These are phyloP conservation scores for Geoglossum cookeanum DNA, from an alignment of 2,329 filamentous ascomycete species.

Conservation along the genomic window DNA sequence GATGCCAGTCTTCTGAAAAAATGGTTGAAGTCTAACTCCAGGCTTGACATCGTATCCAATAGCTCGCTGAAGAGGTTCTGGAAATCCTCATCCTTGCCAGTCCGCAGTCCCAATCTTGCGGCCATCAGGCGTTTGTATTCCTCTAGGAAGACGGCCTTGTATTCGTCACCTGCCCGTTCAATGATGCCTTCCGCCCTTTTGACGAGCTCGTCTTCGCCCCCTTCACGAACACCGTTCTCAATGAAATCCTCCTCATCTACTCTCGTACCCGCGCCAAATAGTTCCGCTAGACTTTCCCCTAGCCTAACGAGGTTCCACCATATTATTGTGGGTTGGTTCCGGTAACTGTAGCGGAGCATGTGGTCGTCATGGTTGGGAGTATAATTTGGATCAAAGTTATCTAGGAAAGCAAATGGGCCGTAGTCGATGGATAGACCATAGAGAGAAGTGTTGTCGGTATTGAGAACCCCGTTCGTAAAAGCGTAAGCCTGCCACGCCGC, in stretches of 20 bases:
- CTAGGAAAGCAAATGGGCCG: slow-evolving; percentile 92
- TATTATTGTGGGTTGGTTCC: slow-evolving; percentile 85
- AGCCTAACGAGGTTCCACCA: slow-evolving; percentile 97
- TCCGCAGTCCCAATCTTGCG: slow-evolving; percentile 55
- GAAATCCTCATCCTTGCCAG: slow-evolving; percentile 54
- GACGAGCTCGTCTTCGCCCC: slow-evolving; percentile 50
- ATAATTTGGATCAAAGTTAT: slow-evolving; percentile 86
- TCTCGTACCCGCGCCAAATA: slow-evolving; percentile 55
- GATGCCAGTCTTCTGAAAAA: slow-evolving; percentile 67
- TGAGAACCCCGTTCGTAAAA: slow-evolving; percentile 98
- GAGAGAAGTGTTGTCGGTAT: slow-evolving; percentile 93
- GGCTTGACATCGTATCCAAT: slow-evolving; percentile 60
- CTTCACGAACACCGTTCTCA: slow-evolving; percentile 49
- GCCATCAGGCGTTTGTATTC: slow-evolving; percentile 83
- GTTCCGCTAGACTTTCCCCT: slow-evolving; percentile 72
- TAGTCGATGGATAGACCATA: slow-evolving; percentile 83
- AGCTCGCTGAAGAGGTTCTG: slow-evolving; percentile 62
- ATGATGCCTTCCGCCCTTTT: slow-evolving; percentile 72
- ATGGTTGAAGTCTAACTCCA: slow-evolving; percentile 84
- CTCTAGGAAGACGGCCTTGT: slow-evolving; percentile 65
- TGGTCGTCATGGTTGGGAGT: slow-evolving; percentile 95
- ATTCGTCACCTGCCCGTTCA: slow-evolving; percentile 64
- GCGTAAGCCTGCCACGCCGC: slow-evolving; percentile 94
- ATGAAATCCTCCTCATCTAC: slow-evolving; percentile 58
- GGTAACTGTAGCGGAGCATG: slow-evolving; percentile 73